Percentiles rank a stretch among this genome's conserved stretches.
Conservation (phyloP, 2,329 filamentous ascomycete genomes). For the Trichophaea hybrida region DNA sequence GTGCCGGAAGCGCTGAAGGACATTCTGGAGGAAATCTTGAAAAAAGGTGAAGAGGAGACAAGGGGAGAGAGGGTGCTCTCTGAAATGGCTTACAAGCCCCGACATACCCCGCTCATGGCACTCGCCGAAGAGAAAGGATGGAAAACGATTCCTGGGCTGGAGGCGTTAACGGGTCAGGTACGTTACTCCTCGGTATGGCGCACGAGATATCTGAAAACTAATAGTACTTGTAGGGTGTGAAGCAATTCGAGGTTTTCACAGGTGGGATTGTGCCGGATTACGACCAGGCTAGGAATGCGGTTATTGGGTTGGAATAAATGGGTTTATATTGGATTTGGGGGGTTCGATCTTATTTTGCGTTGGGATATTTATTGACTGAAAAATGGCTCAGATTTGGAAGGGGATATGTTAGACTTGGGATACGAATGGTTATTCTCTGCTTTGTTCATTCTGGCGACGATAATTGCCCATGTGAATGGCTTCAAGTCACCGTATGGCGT, state of each 20-base stretch:
- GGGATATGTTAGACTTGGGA: too few relatives aligned
- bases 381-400: too few relatives aligned
- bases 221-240: slow-evolving; percentile 31
- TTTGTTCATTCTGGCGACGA: too few relatives aligned
- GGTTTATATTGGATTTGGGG: background rate
- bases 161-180: slow-evolving; percentile 75
- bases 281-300: slow-evolving; percentile 13
- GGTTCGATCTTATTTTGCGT: background rate
- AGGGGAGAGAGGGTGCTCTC: slow-evolving; percentile 48
- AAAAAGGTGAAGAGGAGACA: slow-evolving; percentile 25
- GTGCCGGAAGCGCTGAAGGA: slow-evolving; percentile 59
- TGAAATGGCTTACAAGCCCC: slow-evolving; percentile 94
- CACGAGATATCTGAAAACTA: background rate
- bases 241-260: slow-evolving; percentile 23
- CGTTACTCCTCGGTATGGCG: background rate
- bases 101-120: slow-evolving; percentile 69
- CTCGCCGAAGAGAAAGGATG: slow-evolving; percentile 65
- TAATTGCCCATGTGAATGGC: too few relatives aligned
- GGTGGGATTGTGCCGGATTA: slow-evolving; percentile 21
- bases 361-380: background rate
- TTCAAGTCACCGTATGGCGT: too few relatives aligned
- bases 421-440: too few relatives aligned
- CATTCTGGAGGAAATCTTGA: slow-evolving; percentile 43
- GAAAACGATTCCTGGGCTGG: slow-evolving; percentile 71
- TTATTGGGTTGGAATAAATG: slow-evolving; percentile 10